phyloP scores from a whole-genome alignment of 164 flowering plant genomes.

The Dillenia turbinata region DNA sequence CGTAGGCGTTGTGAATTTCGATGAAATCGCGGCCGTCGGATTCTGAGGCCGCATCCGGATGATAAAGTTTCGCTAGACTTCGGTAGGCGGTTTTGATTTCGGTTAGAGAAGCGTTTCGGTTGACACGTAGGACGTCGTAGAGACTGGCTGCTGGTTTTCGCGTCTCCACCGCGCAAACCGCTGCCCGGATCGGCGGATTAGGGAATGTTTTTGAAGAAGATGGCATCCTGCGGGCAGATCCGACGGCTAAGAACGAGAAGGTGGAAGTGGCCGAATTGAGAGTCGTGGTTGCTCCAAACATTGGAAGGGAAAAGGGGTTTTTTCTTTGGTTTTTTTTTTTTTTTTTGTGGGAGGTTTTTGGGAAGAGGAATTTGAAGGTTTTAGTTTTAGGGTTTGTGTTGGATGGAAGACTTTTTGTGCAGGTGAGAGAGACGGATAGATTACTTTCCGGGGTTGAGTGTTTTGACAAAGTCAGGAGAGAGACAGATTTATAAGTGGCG shows the following conservation, averaged over 20 bases:
- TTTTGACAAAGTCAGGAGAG: no score
- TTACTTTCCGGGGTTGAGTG: no score
- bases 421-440: no score
- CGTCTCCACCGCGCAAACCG: background rate
- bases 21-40: conserved; percentile 60
- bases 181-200: conserved; percentile 7
- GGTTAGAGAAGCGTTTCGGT: conserved; percentile 33
- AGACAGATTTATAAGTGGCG: no score
- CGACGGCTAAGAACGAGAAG: background rate
- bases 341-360: no score
- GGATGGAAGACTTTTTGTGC: no score
- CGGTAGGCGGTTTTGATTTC: conserved; percentile 80
- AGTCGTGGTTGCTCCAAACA: no score
- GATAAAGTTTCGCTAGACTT: conserved; percentile 55
- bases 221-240: background rate
- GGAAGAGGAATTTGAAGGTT: no score
- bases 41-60: conserved; percentile 45
- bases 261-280: background rate
- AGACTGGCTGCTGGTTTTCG: conserved; percentile 18
- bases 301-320: no score
- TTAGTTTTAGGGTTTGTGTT: no score
- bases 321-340: no score
- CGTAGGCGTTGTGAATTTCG: conserved; percentile 65
- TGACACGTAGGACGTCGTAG: conserved; percentile 53
- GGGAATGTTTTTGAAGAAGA: background rate